Conservation (phyloP, 768 basidiomycete genomes). For the Pleurotus djamor region DNA sequence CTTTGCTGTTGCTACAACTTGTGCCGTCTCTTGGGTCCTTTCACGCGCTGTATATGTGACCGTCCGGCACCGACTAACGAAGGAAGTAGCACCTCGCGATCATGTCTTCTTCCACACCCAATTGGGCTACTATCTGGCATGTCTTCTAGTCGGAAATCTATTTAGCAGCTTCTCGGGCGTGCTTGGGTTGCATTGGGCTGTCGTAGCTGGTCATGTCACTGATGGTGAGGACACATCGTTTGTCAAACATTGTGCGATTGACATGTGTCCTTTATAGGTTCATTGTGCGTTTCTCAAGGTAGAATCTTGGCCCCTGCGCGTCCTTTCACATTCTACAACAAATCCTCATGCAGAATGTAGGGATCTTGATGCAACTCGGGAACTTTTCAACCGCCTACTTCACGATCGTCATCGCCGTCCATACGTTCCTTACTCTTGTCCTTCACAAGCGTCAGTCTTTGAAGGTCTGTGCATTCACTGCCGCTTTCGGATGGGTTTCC, state of each 20-base stretch:
- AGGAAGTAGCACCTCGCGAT: slow-evolving; percentile 30
- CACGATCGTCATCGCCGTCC: slow-evolving; percentile 59
- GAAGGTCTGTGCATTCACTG: slow-evolving; percentile 40
- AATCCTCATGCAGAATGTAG: slow-evolving; percentile 24
- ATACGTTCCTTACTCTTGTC: slow-evolving; percentile 67
- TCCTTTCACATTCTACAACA: not conserved
- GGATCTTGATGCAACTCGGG: slow-evolving; percentile 57
- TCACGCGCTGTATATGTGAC: slow-evolving; percentile 48
- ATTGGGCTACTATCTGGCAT: slow-evolving; percentile 66
- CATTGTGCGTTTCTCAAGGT: slow-evolving; percentile 63
- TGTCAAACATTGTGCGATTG: not conserved
- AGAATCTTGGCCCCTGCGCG: slow-evolving; percentile 2
- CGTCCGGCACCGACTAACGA: slow-evolving; percentile 26
- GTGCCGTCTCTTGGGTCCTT: slow-evolving; percentile 50
- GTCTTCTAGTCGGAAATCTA: slow-evolving; percentile 58
- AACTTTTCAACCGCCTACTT: slow-evolving; percentile 64
- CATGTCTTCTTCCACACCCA: slow-evolving; percentile 70
- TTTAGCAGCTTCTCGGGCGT: slow-evolving; percentile 52
- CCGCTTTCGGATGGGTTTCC: slow-evolving; percentile 52
- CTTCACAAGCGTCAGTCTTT: slow-evolving; percentile 50
- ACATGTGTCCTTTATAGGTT: slow-evolving; percentile 27
- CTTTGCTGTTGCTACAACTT: slow-evolving; percentile 52
- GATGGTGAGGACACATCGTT: slow-evolving; percentile 35
- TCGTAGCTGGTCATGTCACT: slow-evolving; percentile 34
- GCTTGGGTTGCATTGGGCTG: slow-evolving; percentile 50